These are phyloP conservation scores for Austroboletus eburneus DNA, from an alignment of 768 basidiomycete genomes.

Conservation along the genomic window DNA sequence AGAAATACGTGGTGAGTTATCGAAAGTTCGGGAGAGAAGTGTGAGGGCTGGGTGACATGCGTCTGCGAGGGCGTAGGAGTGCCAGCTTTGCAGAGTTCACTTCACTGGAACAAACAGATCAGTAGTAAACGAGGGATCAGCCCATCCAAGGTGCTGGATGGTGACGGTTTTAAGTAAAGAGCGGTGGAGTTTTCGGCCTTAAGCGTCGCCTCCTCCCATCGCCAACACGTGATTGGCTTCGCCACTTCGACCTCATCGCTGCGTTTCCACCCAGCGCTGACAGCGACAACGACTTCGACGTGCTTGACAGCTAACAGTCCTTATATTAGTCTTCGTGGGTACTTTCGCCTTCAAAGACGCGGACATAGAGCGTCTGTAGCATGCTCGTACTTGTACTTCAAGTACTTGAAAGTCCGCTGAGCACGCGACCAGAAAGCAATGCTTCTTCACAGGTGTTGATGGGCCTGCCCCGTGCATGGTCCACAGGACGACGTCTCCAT, in stretches of 20 bases:
- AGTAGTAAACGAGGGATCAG: constrained; percentile 4
- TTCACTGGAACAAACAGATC: neutral
- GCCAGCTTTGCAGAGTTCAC: constrained; percentile 15
- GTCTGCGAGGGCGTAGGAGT: constrained; percentile 16
- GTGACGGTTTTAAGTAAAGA: constrained; percentile 3
- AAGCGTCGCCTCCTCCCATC: neutral
- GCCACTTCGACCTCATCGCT: neutral
- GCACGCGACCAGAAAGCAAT: constrained; percentile 3
- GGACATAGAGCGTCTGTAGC: constrained; percentile 14
- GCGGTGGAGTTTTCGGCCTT: constrained; percentile 8
- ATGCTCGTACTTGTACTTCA: neutral
- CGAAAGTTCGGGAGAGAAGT: constrained; percentile 4
- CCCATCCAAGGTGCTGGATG: constrained; percentile 11
- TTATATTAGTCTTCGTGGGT: neutral
- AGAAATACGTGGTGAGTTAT: constrained; percentile 6
- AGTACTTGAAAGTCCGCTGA: neutral
- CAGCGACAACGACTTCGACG: too few relatives aligned
- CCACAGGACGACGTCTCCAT: too few relatives aligned
- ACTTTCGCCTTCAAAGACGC: neutral
- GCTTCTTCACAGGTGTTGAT: neutral
- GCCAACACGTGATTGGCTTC: constrained; percentile 12
- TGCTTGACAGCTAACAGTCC: too few relatives aligned
- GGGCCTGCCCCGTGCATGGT: too few relatives aligned
- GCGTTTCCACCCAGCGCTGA: too few relatives aligned
- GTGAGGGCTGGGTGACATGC: constrained; percentile 14